Conservation (phyloP, 768 basidiomycete species). For the Psilocybe cyanescens region DNA sequence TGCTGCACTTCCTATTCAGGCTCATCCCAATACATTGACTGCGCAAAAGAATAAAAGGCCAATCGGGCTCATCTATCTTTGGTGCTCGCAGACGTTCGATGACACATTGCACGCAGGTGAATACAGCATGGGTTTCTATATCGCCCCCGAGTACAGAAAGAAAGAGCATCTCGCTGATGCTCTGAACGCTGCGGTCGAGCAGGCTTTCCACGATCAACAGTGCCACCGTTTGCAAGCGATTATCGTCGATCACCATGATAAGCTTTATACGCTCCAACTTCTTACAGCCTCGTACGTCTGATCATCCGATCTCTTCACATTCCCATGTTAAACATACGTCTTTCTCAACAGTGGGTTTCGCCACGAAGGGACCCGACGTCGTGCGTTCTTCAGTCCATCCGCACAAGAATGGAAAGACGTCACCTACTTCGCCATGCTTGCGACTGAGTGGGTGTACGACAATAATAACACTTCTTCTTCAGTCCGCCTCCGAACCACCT, state of each 20-base stretch:
- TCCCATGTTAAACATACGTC: background rate
- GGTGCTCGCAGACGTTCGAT: conserved; percentile 27
- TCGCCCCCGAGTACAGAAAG: conserved; percentile 38
- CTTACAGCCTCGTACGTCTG: conserved; percentile 44
- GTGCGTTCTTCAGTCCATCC: conserved; percentile 50
- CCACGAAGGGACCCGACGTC: conserved; percentile 66
- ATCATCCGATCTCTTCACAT: background rate
- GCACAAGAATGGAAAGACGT: conserved; percentile 59
- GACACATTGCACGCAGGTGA: conserved; percentile 43
- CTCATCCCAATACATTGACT: background rate
- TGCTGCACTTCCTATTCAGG: background rate
- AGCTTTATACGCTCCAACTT: conserved; percentile 46
- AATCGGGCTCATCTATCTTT: conserved; percentile 50
- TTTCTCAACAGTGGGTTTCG: conserved; percentile 49
- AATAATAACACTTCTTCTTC: conserved; percentile 11
- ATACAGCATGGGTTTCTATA: conserved; percentile 58
- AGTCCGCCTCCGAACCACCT: conserved; percentile 33
- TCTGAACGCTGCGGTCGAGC: conserved; percentile 44
- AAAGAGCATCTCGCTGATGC: conserved; percentile 52
- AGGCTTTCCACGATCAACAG: conserved; percentile 47
- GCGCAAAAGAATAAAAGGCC: conserved; percentile 4
- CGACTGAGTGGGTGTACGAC: conserved; percentile 55
- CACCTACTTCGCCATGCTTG: conserved; percentile 62
- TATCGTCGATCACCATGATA: conserved; percentile 47
- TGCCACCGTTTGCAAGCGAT: conserved; percentile 60